Evolutionary conservation across 148 eudicot genomes (phyloP).

Genomic region (Euryodendron excelsum): DNA sequence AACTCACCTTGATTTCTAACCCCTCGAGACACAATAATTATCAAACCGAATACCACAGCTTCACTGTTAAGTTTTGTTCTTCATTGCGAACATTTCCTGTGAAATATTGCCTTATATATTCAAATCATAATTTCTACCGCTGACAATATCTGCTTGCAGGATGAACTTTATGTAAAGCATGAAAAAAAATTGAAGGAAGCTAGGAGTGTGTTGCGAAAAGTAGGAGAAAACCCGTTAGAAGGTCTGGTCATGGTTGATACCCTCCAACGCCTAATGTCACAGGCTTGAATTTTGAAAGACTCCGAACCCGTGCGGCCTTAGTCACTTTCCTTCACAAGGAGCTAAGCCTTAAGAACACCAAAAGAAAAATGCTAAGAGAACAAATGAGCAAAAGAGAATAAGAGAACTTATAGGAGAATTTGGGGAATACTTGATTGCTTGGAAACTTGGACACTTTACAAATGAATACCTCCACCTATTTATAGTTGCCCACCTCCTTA

Average conservation of each 20-base stretch:
- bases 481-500: too few relatives aligned
- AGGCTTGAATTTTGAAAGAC: too few relatives aligned
- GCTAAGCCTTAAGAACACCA: too few relatives aligned
- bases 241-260: constrained; percentile 25
- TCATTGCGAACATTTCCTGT: background rate
- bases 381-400: too few relatives aligned
- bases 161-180: background rate
- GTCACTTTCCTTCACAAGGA: too few relatives aligned
- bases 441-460: too few relatives aligned
- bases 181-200: constrained; percentile 8
- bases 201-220: background rate
- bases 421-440: too few relatives aligned
- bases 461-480: too few relatives aligned
- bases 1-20: background rate
- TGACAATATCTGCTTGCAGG: constrained; percentile 5
- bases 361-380: too few relatives aligned
- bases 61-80: background rate
- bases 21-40: background rate
- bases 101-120: too few relatives aligned
- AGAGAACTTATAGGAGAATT: too few relatives aligned
- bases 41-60: background rate
- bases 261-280: constrained; percentile 38
- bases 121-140: background rate
- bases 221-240: constrained; percentile 14
- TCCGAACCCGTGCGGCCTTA: too few relatives aligned